phyloP scores from a whole-genome alignment of 2,329 filamentous ascomycete species.

The Hypoxylon sp. region DNA sequence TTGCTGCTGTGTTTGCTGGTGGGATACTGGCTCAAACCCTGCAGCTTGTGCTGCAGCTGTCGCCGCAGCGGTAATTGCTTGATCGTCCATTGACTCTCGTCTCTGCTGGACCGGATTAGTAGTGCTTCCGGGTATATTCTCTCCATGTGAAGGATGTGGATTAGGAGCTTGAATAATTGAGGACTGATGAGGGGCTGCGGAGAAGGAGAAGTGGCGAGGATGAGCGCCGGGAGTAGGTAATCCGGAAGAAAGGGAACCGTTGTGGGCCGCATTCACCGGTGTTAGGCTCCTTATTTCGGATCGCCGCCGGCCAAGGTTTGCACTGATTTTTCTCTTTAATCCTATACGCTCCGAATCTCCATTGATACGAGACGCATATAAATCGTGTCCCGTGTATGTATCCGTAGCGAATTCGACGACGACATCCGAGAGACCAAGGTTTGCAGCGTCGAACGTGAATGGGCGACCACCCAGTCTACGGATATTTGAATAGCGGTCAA shows the following conservation, averaged over 20 bases:
- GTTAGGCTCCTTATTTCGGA: constrained; percentile 58
- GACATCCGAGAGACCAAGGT: constrained; percentile 79
- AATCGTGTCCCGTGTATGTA: constrained; percentile 64
- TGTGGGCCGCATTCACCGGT: constrained; percentile 54
- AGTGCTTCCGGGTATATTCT: constrained; percentile 50
- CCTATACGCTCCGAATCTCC: constrained; percentile 56
- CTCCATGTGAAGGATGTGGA: constrained; percentile 56
- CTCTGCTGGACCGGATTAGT: constrained; percentile 53
- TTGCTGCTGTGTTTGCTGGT: constrained; percentile 50
- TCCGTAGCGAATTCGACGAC: constrained; percentile 72
- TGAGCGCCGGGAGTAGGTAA: constrained; percentile 52
- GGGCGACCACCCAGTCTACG: constrained; percentile 71
- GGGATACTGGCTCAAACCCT: constrained; percentile 55
- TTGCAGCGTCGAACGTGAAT: constrained; percentile 78
- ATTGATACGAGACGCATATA: constrained; percentile 61
- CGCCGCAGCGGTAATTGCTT: constrained; percentile 54
- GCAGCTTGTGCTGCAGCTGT: constrained; percentile 57
- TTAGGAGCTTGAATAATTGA: constrained; percentile 59
- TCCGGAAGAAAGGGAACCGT: constrained; percentile 50
- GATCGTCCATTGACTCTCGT: constrained; percentile 56
- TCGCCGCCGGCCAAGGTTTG: constrained; percentile 57
- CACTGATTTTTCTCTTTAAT: constrained; percentile 66
- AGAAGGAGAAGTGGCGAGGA: constrained; percentile 59
- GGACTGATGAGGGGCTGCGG: constrained; percentile 57
- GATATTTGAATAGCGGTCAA: constrained; percentile 79